Percentiles rank a stretch among this genome's conserved stretches.
These are phyloP conservation scores for Grammothele lineata DNA, from an alignment of 768 basidiomycete species.

Conservation along the genomic window DNA sequence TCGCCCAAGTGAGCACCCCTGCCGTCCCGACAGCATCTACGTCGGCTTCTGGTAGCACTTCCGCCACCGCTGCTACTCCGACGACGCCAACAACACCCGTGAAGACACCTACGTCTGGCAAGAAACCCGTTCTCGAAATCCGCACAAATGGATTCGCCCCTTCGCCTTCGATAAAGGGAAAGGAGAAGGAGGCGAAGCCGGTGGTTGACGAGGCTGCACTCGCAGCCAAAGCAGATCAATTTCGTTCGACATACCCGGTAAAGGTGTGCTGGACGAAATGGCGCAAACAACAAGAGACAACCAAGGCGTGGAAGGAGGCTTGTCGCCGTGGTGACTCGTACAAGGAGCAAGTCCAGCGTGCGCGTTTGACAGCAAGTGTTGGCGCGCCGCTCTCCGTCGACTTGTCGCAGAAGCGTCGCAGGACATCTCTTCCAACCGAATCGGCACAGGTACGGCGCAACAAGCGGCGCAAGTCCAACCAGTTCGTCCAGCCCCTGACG, in stretches of 20 bases:
- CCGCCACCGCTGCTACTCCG: neutral
- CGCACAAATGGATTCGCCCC: conserved; percentile 9
- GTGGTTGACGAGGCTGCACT: neutral
- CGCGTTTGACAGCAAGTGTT: conserved; percentile 22
- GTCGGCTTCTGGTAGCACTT: conserved; percentile 12
- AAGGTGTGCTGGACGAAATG: conserved; percentile 24
- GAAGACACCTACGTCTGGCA: neutral
- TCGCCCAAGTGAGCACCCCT: conserved; percentile 2
- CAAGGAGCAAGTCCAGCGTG: conserved; percentile 42
- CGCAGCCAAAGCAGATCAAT: conserved; percentile 3
- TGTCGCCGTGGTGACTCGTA: conserved; percentile 58
- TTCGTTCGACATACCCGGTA: conserved; percentile 28
- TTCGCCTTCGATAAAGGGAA: conserved; percentile 5
- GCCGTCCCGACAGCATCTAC: neutral
- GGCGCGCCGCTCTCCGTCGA: neutral
- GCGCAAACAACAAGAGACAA: conserved; percentile 5
- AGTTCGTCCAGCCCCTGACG: conserved; percentile 50
- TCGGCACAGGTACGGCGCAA: conserved; percentile 25
- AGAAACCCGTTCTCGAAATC: conserved; percentile 11
- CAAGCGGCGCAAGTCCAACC: conserved; percentile 32
- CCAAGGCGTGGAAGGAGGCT: conserved; percentile 54
- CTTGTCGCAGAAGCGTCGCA: conserved; percentile 27
- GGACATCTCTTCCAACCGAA: conserved; percentile 6
- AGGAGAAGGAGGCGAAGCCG: conserved; percentile 2
- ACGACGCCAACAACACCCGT: neutral